phyloP scores from a whole-genome alignment of 2,329 filamentous ascomycete genomes.

The Exophiala mesophila region DNA sequence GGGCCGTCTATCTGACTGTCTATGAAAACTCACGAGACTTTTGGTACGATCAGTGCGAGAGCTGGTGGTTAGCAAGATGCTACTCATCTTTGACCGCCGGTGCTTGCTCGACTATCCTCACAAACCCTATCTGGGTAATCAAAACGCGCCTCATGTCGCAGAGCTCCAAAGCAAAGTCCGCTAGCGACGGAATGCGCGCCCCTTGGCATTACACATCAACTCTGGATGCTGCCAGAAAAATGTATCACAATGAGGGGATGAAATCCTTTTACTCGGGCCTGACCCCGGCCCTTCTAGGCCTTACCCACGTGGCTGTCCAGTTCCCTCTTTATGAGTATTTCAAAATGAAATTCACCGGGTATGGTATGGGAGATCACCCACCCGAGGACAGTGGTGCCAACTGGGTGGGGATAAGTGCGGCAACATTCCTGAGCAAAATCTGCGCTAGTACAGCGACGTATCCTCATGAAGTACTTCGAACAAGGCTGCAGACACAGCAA shows the following conservation, averaged over 20 bases:
- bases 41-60: conserved; percentile 59
- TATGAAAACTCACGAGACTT: conserved; percentile 85
- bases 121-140: conserved; percentile 99
- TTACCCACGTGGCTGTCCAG: conserved; percentile 94
- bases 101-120: conserved; percentile 85
- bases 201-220: conserved; percentile 87
- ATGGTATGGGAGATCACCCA: conserved; percentile 72
- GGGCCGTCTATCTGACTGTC: conserved; percentile 96
- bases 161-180: conserved; percentile 52
- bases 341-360: conserved; percentile 83
- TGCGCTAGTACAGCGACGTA: conserved; percentile 93
- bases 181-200: conserved; percentile 47
- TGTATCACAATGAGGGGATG: conserved; percentile 88
- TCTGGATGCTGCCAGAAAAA: conserved; percentile 86
- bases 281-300: conserved; percentile 81
- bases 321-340: conserved; percentile 94
- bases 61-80: conserved; percentile 72
- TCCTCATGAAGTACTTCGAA: conserved; percentile 93
- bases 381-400: conserved; percentile 57
- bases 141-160: conserved; percentile 98
- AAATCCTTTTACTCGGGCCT: conserved; percentile 92
- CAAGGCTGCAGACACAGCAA: conserved; percentile 87
- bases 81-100: conserved; percentile 89
- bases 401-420: conserved; percentile 77
- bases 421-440: conserved; percentile 90